phyloP scores from a whole-genome alignment of 1,284 basidiomycete genomes.

The Sporisorium iseilematis-ciliati region DNA sequence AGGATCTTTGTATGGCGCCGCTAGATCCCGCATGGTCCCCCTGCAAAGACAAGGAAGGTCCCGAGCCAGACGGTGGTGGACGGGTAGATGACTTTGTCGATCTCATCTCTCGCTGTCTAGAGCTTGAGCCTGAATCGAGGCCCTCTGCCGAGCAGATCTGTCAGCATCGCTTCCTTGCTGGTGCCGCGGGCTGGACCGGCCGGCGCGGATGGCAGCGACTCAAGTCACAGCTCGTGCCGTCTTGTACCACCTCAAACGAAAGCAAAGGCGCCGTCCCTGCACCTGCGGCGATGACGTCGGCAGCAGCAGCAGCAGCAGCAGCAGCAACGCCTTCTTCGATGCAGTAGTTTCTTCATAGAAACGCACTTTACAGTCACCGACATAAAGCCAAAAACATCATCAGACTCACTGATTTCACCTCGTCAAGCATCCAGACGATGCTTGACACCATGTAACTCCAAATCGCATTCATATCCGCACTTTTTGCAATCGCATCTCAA shows the following conservation, averaged over 20 bases:
- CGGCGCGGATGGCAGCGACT: conserved; percentile 63
- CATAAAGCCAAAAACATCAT: background rate
- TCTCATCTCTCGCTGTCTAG: conserved; percentile 82
- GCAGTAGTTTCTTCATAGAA: background rate
- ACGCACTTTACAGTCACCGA: background rate
- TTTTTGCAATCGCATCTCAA: too few species aligned
- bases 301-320: conserved; percentile 1
- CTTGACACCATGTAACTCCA: too few species aligned
- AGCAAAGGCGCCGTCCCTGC: conserved; percentile 5
- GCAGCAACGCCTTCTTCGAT: background rate
- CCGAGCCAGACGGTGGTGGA: conserved; percentile 78
- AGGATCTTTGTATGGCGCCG: conserved; percentile 26
- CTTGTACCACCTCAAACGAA: conserved; percentile 27
- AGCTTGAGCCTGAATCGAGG: conserved; percentile 73
- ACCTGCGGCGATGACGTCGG: background rate
- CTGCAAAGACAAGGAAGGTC: conserved; percentile 38
- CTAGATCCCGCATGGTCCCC: conserved; percentile 40
- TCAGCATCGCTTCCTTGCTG: conserved; percentile 81
- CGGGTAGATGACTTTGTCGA: conserved; percentile 82
- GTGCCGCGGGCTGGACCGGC: conserved; percentile 72
- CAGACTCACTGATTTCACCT: too few species aligned
- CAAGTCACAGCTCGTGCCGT: conserved; percentile 24
- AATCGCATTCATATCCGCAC: too few species aligned
- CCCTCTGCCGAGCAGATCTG: conserved; percentile 86
- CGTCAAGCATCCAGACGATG: too few species aligned